Percentiles rank a stretch among this genome's conserved stretches.
phyloP scores from a whole-genome alignment of 1,284 basidiomycete species.

The Retiboletus fuscus region DNA sequence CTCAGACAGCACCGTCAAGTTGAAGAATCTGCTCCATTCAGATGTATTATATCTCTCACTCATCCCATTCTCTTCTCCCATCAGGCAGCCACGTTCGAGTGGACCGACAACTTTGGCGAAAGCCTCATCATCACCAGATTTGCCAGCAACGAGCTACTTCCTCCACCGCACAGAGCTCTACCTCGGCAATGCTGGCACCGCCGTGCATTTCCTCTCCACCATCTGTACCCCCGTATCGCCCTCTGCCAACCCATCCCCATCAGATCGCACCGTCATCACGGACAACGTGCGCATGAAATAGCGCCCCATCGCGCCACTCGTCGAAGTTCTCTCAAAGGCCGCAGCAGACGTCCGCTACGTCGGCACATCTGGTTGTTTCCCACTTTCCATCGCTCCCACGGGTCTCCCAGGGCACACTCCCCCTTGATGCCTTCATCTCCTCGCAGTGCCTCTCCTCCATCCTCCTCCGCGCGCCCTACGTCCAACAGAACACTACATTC shows the following conservation, averaged over 20 bases:
- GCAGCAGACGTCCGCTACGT: constrained; percentile 84
- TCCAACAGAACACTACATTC: constrained; percentile 82
- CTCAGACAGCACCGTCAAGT: constrained; percentile 86
- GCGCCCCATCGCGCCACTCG: constrained; percentile 92
- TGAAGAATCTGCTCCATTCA: constrained; percentile 94
- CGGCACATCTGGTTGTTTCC: constrained; percentile 87
- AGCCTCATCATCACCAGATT: constrained; percentile 94
- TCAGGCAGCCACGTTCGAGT: constrained; percentile 88
- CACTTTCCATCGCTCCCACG: constrained; percentile 86
- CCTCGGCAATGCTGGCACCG: constrained; percentile 97
- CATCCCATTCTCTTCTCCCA: constrained; percentile 9
- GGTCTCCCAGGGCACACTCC: constrained; percentile 89
- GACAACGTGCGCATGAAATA: constrained; percentile 99
- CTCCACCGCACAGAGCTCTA: constrained; percentile 89
- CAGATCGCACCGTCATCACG: constrained; percentile 82
- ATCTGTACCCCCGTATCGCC: constrained; percentile 88
- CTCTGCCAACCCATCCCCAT: constrained; percentile 52
- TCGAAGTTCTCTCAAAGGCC: constrained; percentile 89
- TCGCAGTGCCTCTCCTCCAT: constrained; percentile 99
- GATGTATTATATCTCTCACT: constrained; percentile 62
- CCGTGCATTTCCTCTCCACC: constrained; percentile 96
- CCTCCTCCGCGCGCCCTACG: constrained; percentile 96
- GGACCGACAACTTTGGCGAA: constrained; percentile 95
- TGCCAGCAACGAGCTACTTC: constrained; percentile 85
- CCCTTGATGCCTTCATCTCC: constrained; percentile 93